A percentile compares a stretch with the other conserved stretches of the same genome.
Conservation (phyloP, 345 rosid genomes). For the Moringa oleifera region DNA sequence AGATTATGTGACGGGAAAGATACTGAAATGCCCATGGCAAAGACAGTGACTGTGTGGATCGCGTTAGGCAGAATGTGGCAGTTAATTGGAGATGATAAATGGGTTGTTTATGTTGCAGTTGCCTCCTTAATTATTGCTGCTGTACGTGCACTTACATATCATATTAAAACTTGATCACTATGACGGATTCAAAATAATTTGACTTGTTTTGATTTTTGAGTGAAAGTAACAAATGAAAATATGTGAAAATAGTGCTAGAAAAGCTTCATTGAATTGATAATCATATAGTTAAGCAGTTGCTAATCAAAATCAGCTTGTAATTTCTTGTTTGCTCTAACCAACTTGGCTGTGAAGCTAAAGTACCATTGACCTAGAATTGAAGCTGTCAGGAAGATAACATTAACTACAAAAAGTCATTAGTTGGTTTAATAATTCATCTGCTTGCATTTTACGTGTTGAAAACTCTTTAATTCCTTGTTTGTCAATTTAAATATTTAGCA, state of each 20-base stretch:
- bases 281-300: background rate
- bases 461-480: background rate
- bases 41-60: constrained; percentile 23
- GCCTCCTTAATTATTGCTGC: constrained; percentile 39
- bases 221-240: too few species aligned
- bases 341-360: background rate
- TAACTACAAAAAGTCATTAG: too few species aligned
- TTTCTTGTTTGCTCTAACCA: background rate
- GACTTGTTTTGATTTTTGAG: too few species aligned
- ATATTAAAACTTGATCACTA: too few species aligned
- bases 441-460: background rate
- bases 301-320: background rate
- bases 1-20: constrained; percentile 16
- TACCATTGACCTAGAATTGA: background rate
- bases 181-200: too few species aligned
- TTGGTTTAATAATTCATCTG: too few species aligned
- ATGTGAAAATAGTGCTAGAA: too few species aligned
- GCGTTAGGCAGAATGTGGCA: constrained; percentile 41
- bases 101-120: constrained; percentile 34
- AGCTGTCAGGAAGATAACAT: too few species aligned
- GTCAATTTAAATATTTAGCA: background rate
- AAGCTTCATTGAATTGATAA: too few species aligned
- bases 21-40: constrained; percentile 3
- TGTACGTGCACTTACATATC: constrained; percentile 15
- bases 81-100: constrained; percentile 32